Evolutionary conservation across 345 rosid species (phyloP).

Genomic region (Gossypium australe): DNA sequence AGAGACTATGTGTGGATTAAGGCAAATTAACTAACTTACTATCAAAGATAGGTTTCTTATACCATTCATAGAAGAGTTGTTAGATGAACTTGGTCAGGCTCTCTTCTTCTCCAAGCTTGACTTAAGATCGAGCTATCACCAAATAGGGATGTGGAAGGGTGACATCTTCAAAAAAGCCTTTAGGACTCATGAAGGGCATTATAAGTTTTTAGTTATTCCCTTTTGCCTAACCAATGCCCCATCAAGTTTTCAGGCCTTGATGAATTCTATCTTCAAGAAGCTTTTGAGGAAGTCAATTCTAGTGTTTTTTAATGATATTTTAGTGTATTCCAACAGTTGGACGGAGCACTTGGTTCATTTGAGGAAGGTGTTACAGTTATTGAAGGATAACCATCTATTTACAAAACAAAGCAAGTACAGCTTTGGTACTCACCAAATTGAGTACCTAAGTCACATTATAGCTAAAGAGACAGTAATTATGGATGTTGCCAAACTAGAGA

Average conservation of each 20-base stretch:
- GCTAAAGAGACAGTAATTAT: too few species aligned
- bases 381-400: too few species aligned
- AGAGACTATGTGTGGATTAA: background rate
- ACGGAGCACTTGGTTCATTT: background rate
- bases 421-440: background rate
- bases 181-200: background rate
- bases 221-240: background rate
- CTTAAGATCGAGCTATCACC: background rate
- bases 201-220: background rate
- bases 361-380: background rate
- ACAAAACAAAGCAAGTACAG: too few species aligned
- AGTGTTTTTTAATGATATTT: background rate
- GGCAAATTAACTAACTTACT: background rate
- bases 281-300: too few species aligned
- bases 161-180: background rate
- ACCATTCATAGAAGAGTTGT: background rate
- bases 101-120: background rate
- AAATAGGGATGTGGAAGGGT: background rate
- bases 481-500: too few species aligned
- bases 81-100: background rate
- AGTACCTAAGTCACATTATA: too few species aligned
- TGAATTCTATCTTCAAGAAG: background rate
- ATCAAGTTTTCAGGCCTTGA: background rate
- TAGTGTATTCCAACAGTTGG: too few species aligned
- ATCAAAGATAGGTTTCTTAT: background rate